Base-by-base conservation (phyloP, 257 asterid genomes). In the Ophiorrhiza pumila region DNA sequence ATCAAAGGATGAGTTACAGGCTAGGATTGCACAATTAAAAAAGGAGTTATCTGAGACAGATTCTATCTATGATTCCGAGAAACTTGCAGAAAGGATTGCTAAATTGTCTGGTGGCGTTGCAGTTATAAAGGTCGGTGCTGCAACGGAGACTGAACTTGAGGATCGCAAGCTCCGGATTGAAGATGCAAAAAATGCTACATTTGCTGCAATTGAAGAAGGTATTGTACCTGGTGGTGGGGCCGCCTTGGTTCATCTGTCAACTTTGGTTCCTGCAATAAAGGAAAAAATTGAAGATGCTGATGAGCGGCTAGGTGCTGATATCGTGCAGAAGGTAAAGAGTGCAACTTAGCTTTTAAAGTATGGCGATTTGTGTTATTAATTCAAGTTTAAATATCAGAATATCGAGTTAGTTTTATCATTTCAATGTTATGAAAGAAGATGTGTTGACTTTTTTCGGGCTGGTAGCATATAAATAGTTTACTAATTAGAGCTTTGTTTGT, bases 221-320 rank as follows among this genome's bases (percentile, higher is more conserved):
- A 92, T 95, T 60, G 98, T 95, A 43, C 99, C 99, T 2, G 99
- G 99, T 56, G 99, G 98, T 34, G 98, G 99, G 37, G 99, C 99
- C 27, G 98, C 99, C 1, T 81, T 89, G 7, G 99, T 90, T 70
- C 99, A 95, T 80, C 86, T 95, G 43, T 90, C 98, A 1, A 76
- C 84, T 25, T 73, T 0, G 41, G 94, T 95, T 66, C 96, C 99
- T 45, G 85, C 91, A 18, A 89, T 95, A n/a, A 95, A 90, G 87
- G 99, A 89, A 47, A 84, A 71, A 67, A 72, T 95, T 7, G 96
- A 88, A 71, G 98, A 92, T 73, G 80, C 96, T 2, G 98, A 93
- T 34, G 97, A 93, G 82, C 77, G 90, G 49, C 83, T 95, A 14
- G 99, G 98, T 27, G 97, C 99, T 20, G 99, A 95, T 83, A 95